phyloP scores from a whole-genome alignment of 2,329 filamentous ascomycete genomes.

The Apiospora marii region DNA sequence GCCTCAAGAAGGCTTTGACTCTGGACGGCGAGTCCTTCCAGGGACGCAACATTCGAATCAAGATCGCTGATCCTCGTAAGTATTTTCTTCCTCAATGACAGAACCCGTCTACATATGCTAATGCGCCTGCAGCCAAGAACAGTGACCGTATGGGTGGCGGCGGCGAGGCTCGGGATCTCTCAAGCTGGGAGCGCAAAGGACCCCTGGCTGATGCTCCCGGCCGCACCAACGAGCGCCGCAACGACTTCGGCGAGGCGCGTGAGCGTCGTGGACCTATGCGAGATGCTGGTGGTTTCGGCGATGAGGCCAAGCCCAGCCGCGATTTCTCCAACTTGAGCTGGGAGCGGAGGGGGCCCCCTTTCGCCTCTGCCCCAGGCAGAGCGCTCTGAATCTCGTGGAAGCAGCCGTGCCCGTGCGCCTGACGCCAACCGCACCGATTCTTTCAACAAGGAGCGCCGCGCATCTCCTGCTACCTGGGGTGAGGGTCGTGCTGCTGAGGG shows the following conservation, averaged over 20 bases:
- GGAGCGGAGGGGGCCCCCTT: conserved; percentile 91
- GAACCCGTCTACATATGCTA: conserved; percentile 38
- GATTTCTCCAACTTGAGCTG: conserved; percentile 80
- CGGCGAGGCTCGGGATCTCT: conserved; percentile 79
- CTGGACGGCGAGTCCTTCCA: conserved; percentile 85
- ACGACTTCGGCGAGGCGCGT: conserved; percentile 37
- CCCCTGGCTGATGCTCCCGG: conserved; percentile 75
- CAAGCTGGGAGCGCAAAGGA: conserved; percentile 92
- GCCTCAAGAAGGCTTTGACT: conserved; percentile 87
- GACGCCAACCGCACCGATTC: conserved; percentile 68
- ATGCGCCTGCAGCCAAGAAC: conserved; percentile 76
- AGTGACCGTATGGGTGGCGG: conserved; percentile 68
- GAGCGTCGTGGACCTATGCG: conserved; percentile 73
- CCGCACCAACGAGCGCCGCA: conserved; percentile 53
- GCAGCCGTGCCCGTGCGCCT: conserved; percentile 59
- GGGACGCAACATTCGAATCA: conserved; percentile 89
- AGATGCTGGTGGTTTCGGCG: conserved; percentile 56
- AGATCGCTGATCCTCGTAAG: conserved; percentile 97
- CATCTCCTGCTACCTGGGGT: conserved; percentile 80
- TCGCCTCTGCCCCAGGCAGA: conserved; percentile 71
- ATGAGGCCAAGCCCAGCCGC: conserved; percentile 76
- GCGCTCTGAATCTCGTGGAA: conserved; percentile 59
- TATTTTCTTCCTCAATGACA: conserved; percentile 39
- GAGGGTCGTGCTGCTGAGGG: conserved; percentile 74
- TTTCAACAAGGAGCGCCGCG: conserved; percentile 67